Evolutionary conservation across 441 rosid genomes (phyloP).

Genomic region (Arabidopsis hybrid): DNA sequence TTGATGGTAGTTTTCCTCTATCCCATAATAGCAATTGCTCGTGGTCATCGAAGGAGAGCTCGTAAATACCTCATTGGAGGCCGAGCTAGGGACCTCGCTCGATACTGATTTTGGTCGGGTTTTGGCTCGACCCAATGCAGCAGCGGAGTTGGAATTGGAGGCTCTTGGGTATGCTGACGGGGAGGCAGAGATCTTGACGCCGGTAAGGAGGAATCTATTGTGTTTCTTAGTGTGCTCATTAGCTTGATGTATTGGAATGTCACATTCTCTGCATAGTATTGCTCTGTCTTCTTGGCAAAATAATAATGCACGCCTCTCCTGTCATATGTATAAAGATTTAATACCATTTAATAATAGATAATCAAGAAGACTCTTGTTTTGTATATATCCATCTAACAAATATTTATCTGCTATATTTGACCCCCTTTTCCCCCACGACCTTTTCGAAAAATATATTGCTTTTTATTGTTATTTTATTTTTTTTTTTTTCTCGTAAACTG

Average conservation of each 20-base stretch:
- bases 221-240: constrained; percentile 80
- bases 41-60: constrained; percentile 48
- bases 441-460: constrained; percentile 13
- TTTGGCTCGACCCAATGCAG: constrained; percentile 22
- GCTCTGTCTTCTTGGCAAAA: constrained; percentile 95
- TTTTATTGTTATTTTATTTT: too few relatives aligned
- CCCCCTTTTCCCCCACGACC: constrained; percentile 4
- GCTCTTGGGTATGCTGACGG: constrained; percentile 49
- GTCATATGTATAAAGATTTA: constrained; percentile 6
- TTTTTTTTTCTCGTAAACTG: too few relatives aligned
- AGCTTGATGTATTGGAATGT: constrained; percentile 70
- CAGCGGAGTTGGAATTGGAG: constrained; percentile 42
- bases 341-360: constrained; percentile 10
- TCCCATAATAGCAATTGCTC: constrained; percentile 27
- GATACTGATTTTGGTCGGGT: constrained; percentile 27
- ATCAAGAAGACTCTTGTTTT: constrained; percentile 20
- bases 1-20: constrained; percentile 34
- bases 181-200: constrained; percentile 68
- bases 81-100: constrained; percentile 42
- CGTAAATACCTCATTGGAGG: constrained; percentile 37
- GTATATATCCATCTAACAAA: not conserved
- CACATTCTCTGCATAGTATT: constrained; percentile 91
- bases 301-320: constrained; percentile 80
- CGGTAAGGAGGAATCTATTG: constrained; percentile 85
- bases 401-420: constrained; percentile 19